Base-by-base conservation (phyloP, 768 basidiomycete species). In the Mycena epipterygia region DNA sequence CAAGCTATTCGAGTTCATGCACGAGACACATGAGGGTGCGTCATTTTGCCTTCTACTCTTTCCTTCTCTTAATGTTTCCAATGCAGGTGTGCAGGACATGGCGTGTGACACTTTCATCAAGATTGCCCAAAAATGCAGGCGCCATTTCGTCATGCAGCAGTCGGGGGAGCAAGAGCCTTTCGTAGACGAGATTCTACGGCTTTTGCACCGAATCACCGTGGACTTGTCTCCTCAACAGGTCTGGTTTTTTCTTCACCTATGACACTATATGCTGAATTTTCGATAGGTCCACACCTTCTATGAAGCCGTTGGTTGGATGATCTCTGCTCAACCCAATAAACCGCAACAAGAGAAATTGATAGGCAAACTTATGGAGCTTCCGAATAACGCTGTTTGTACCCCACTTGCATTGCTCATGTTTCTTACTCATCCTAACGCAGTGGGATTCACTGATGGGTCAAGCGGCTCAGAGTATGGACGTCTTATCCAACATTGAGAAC, bases 21-120 rank as follows among this genome's bases (percentile, higher is more conserved):
- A 99, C 81, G 97, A 99, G 84, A 98, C 96, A 0, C 97, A 99
- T 77, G 98, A 99, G 85, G 96, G 95, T 93, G 62, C 42, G 85
- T 78, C 44, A 55, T n/a, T 70, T 42, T 66, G 32, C n/a, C 44
- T 41, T 21, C 29, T 52, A 6, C 49, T 39, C 17, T 48, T n/a
- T 35, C 61, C 16, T 74, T 56, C 29, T 33, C 53, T 51, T 61
- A 75, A 32, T 44, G 55, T 41, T 23, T 33, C 51, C 21, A 32
- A 33, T 73, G 46, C 74, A 95, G 95, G 97, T 84, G 98, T 99
- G 14, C 98, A 99, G 81, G 98, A 99, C 84, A 99, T 99, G 98
- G 98, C 98, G 52, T 99, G 98, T 83, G 98, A 99, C 80, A 99
- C 98, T 0, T 99, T 99, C 83, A 99, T 99, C 86, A 99, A 99